Evolutionary conservation across 257 asterid genomes (phyloP).

Genomic region (Petunia secreta): DNA sequence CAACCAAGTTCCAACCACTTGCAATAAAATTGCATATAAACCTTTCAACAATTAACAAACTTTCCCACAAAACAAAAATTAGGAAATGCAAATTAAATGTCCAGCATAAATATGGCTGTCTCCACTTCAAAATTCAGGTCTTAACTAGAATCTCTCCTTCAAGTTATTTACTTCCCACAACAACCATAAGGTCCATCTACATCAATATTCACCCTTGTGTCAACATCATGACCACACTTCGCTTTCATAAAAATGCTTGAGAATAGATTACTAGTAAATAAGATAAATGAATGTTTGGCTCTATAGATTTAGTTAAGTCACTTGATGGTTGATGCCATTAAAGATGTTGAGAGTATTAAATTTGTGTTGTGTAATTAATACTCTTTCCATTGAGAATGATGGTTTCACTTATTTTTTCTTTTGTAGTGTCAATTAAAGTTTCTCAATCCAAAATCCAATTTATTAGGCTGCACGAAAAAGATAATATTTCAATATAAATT

Average conservation of each 20-base stretch:
- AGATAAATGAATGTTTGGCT: neutral
- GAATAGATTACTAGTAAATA: neutral
- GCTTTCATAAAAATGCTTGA: neutral
- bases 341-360: neutral
- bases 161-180: slow-evolving; percentile 6
- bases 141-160: neutral
- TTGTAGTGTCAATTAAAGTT: neutral
- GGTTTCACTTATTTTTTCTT: neutral
- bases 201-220: neutral
- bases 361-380: neutral
- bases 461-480: neutral
- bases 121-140: neutral
- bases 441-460: neutral
- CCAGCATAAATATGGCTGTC: neutral
- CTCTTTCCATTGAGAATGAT: slow-evolving; percentile 4
- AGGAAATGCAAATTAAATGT: neutral
- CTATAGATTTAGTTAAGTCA: neutral
- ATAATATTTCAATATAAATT: neutral
- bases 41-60: neutral
- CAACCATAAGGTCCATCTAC: neutral
- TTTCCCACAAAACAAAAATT: neutral
- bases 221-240: neutral
- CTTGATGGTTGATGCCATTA: neutral
- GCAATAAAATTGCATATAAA: neutral
- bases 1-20: neutral